These are phyloP conservation scores for Cinnamomum micranthum DNA, from an alignment of 164 flowering plant genomes.

Conservation along the genomic window DNA sequence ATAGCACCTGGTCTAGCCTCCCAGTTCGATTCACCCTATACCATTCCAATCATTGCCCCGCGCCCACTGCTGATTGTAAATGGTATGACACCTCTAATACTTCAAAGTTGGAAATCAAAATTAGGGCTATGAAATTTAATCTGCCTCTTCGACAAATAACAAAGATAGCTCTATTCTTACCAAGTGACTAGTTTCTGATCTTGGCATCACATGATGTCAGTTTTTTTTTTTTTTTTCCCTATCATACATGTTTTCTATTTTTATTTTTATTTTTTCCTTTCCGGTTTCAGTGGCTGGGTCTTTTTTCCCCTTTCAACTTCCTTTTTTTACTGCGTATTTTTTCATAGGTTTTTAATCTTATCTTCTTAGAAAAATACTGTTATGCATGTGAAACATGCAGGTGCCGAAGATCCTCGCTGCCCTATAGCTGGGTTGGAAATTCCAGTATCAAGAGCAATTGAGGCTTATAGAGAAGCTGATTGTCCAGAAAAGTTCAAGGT, in stretches of 20 bases:
- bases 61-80: conserved; percentile 85
- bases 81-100: conserved; percentile 37
- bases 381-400: conserved; percentile 28
- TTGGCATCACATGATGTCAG: no score
- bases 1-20: conserved; percentile 88
- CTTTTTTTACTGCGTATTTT: background rate
- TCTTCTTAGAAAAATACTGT: background rate
- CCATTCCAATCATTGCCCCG: conserved; percentile 77
- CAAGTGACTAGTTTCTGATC: background rate
- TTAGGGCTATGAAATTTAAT: background rate
- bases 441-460: conserved; percentile 36
- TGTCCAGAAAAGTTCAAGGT: conserved; percentile 64
- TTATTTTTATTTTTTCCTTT: no score
- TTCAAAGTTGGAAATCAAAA: background rate
- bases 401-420: conserved; percentile 87
- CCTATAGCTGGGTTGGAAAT: conserved; percentile 63
- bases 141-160: background rate
- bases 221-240: no score
- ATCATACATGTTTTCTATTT: background rate
- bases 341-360: background rate
- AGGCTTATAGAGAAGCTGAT: conserved; percentile 48
- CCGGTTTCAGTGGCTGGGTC: background rate
- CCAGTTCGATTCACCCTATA: conserved; percentile 69
- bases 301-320: background rate
- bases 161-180: background rate